A percentile compares a stretch with the other conserved stretches of the same genome.
Conservation (phyloP, 2,329 filamentous ascomycete species). For the Botryotinia convoluta region DNA sequence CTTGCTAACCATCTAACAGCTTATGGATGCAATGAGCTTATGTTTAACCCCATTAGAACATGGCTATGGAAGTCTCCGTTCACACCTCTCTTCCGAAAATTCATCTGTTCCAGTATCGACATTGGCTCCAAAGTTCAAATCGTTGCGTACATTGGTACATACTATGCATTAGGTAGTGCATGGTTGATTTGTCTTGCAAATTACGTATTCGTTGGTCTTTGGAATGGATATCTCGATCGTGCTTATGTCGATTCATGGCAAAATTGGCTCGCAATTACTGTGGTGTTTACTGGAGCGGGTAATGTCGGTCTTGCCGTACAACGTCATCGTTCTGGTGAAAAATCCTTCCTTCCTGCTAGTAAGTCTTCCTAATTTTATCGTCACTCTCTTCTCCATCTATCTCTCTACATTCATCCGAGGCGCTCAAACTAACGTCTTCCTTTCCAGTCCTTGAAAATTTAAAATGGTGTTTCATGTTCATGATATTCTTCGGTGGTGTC, state of each 20-base stretch:
- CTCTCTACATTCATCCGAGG: not conserved
- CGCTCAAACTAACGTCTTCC: not conserved
- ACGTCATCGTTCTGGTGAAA: slow-evolving; percentile 59
- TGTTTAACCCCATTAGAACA: slow-evolving; percentile 63
- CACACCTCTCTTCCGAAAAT: slow-evolving; percentile 60
- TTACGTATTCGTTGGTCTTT: slow-evolving; percentile 71
- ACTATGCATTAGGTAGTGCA: slow-evolving; percentile 64
- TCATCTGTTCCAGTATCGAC: slow-evolving; percentile 59
- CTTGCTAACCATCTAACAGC: slow-evolving; percentile 38
- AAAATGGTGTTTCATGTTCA: slow-evolving; percentile 20
- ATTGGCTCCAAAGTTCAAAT: slow-evolving; percentile 68
- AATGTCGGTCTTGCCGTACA: slow-evolving; percentile 53
- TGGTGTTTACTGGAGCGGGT: slow-evolving; percentile 58
- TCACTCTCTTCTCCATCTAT: not conserved
- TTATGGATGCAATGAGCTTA: slow-evolving; percentile 67
- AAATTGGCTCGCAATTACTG: slow-evolving; percentile 60
- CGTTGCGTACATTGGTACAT: slow-evolving; percentile 61
- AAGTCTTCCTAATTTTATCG: not conserved
- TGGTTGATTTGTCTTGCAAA: slow-evolving; percentile 65
- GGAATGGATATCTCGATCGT: slow-evolving; percentile 62
- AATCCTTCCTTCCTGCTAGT: slow-evolving; percentile 48
- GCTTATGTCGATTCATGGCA: slow-evolving; percentile 67
- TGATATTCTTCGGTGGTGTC: slow-evolving; percentile 75
- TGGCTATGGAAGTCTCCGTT: slow-evolving; percentile 63
- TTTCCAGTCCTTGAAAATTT: slow-evolving; percentile 18